Conservation (phyloP, 176 grass and related monocot species). For the Lolium rigidum region DNA sequence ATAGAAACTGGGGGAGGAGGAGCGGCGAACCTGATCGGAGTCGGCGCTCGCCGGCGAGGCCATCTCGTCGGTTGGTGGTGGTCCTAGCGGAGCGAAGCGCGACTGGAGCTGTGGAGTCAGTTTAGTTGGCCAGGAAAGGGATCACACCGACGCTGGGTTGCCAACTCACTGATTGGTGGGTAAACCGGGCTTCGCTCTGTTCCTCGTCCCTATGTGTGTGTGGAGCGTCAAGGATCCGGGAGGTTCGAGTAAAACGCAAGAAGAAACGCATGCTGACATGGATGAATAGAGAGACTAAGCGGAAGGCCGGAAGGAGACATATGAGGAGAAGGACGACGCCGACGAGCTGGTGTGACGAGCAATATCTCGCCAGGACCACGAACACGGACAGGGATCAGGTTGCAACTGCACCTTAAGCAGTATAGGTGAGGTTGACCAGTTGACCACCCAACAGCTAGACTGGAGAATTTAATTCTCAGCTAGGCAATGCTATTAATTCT, state of each 20-base stretch:
- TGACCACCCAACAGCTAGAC: no score
- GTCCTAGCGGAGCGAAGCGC: not conserved
- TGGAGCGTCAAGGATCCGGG: no score
- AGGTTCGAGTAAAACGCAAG: no score
- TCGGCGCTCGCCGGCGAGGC: constrained; percentile 34
- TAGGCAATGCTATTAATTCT: no score
- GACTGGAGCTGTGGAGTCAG: constrained; percentile 8
- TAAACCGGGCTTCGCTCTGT: no score
- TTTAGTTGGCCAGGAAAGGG: not conserved
- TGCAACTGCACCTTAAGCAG: not conserved
- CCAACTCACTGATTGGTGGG: not conserved
- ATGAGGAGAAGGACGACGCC: not conserved
- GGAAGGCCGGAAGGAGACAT: not conserved
- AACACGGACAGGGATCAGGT: not conserved
- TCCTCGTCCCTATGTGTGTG: no score
- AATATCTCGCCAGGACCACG: not conserved
- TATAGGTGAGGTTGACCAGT: no score
- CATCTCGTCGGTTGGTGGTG: constrained; percentile 13
- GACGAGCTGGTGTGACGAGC: not conserved
- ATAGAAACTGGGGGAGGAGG: not conserved
- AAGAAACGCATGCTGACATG: no score
- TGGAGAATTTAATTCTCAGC: no score
- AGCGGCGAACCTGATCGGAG: constrained; percentile 56
- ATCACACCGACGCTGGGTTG: not conserved
- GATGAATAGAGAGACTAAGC: no score